Evolutionary conservation across 305 asterid genomes (phyloP).

Genomic region (Rubia peregrina): DNA sequence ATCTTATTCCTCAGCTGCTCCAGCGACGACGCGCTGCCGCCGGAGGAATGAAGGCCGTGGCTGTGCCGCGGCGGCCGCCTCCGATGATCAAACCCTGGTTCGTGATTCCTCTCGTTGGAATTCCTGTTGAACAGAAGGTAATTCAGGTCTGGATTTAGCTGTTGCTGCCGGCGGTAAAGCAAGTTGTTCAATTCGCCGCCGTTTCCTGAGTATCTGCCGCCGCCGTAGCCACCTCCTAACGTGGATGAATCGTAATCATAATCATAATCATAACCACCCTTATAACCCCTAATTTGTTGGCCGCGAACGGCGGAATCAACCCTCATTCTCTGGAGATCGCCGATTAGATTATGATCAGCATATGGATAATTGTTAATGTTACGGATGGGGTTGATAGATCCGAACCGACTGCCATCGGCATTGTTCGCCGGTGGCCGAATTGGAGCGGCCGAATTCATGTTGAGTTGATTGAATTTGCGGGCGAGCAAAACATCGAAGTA

Average conservation of each 20-base stretch:
- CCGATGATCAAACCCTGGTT: neutral
- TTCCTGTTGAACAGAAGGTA: neutral
- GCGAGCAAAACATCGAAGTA: neutral
- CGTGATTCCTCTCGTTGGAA: neutral
- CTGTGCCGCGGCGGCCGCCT: neutral
- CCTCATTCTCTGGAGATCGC: conserved; percentile 26
- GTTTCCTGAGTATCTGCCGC: neutral
- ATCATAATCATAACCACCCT: neutral
- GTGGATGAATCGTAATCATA: too few relatives aligned
- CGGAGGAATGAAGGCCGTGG: neutral
- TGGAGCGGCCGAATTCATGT: neutral
- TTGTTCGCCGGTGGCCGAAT: neutral
- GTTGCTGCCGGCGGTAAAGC: neutral
- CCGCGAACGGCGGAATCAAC: conserved; percentile 31
- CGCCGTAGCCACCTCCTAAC: neutral
- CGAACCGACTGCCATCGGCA: neutral
- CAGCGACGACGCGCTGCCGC: neutral
- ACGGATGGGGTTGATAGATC: neutral
- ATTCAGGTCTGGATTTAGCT: neutral
- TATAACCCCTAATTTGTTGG: conserved; percentile 23
- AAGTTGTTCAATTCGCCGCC: conserved; percentile 3
- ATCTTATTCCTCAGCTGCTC: conserved; percentile 1
- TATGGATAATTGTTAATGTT: neutral
- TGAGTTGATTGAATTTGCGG: neutral
- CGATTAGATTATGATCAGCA: neutral